Conservation (phyloP, 306 rosid species). For the Pterocarpus macrocarpus region DNA sequence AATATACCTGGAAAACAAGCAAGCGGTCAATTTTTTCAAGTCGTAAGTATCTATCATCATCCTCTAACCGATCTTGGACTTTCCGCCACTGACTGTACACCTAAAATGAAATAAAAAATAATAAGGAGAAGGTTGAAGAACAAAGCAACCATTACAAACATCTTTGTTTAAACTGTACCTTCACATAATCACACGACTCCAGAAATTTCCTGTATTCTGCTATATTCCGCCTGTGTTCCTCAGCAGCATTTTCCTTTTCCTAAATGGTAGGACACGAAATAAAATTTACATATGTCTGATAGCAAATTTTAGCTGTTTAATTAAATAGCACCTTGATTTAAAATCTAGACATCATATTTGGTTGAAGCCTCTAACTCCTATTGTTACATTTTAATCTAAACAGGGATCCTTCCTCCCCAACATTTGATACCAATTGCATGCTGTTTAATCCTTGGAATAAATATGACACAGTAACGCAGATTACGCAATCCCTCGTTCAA, state of each 20-base stretch:
- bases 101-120: conserved; percentile 53
- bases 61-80: conserved; percentile 98
- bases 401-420: conserved; percentile 11
- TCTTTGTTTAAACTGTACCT: conserved; percentile 60
- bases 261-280: conserved; percentile 48
- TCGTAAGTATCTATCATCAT: conserved; percentile 87
- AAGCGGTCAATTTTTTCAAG: conserved; percentile 96
- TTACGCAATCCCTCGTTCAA: conserved; percentile 7
- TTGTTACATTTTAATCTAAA: conserved; percentile 17
- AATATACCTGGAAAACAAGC: conserved; percentile 86
- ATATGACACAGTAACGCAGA: neutral
- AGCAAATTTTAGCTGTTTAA: neutral
- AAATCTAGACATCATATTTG: conserved; percentile 12
- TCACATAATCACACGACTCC: conserved; percentile 86
- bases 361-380: conserved; percentile 2
- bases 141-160: conserved; percentile 26
- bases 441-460: conserved; percentile 15
- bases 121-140: conserved; percentile 20
- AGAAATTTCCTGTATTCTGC: conserved; percentile 84
- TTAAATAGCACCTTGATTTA: conserved; percentile 7
- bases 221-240: conserved; percentile 76
- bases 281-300: neutral
- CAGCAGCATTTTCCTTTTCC: conserved; percentile 94
- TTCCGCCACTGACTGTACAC: conserved; percentile 93
- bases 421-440: neutral